Conservation (phyloP, 345 rosid species). For the Camelina laxa region DNA sequence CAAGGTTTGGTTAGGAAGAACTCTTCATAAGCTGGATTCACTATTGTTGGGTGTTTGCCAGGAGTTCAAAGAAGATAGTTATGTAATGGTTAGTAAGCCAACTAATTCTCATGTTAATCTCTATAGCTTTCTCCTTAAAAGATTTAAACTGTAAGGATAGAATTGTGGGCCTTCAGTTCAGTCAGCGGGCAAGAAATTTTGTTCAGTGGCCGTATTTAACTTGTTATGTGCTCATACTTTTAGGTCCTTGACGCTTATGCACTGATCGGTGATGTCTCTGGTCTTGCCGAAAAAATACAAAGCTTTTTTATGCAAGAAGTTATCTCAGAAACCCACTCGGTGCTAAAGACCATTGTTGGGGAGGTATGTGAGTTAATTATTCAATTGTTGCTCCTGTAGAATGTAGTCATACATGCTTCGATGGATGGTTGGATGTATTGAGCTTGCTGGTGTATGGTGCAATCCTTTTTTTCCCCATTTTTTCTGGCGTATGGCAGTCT, state of each 20-base stretch:
- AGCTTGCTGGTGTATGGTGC: slow-evolving; percentile 20
- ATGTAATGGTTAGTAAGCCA: slow-evolving; percentile 74
- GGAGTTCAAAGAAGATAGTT: slow-evolving; percentile 87
- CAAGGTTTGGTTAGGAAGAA: slow-evolving; percentile 96
- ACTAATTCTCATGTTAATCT: slow-evolving; percentile 32
- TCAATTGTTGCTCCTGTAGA: slow-evolving; percentile 19
- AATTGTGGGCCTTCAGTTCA: slow-evolving; percentile 11
- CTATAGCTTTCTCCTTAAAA: slow-evolving; percentile 15
- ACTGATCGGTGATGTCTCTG: slow-evolving; percentile 93
- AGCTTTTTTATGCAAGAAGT: slow-evolving; percentile 99
- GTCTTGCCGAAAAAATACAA: slow-evolving; percentile 97
- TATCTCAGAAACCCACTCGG: slow-evolving; percentile 85
- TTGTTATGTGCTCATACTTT: slow-evolving; percentile 34
- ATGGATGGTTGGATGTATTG: slow-evolving; percentile 31
- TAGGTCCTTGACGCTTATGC: slow-evolving; percentile 99
- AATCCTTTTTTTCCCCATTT: not conserved
- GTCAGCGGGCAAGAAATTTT: not conserved
- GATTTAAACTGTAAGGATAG: not conserved
- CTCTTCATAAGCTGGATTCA: slow-evolving; percentile 95
- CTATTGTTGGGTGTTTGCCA: slow-evolving; percentile 94
- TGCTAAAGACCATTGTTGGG: slow-evolving; percentile 69
- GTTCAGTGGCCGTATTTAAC: slow-evolving; percentile 30
- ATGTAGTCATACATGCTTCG: slow-evolving; percentile 27
- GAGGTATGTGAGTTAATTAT: slow-evolving; percentile 62
- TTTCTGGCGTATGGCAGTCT: slow-evolving; percentile 1